Percentiles rank a stretch among this genome's conserved stretches.
Evolutionary conservation across 495 filamentous ascomycete genomes (phyloP).

Genomic region (Xylaria nigripes): DNA sequence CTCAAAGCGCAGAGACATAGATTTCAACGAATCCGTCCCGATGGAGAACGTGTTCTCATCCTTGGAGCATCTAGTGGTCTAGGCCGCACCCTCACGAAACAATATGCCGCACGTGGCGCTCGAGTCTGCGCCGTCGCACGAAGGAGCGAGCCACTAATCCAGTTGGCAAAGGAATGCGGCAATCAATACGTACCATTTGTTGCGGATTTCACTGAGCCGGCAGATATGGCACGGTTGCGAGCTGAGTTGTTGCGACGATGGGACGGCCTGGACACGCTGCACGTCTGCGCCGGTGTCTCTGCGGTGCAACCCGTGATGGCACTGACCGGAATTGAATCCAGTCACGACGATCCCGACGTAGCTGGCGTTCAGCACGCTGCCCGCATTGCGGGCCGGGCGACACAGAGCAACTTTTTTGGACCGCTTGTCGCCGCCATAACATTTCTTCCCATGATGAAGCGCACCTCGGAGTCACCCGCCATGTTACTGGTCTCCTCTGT

Average conservation of each 20-base stretch:
- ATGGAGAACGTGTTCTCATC: constrained; percentile 22
- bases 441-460: constrained; percentile 23
- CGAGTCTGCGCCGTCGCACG: constrained; percentile 22
- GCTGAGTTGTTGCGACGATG: constrained; percentile 13
- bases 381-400: constrained; percentile 13
- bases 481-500: constrained; percentile 23
- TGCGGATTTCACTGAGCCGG: constrained; percentile 19
- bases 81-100: constrained; percentile 17
- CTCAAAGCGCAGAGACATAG: neutral
- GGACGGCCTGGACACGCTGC: constrained; percentile 24
- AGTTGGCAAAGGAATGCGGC: constrained; percentile 21
- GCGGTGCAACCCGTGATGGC: constrained; percentile 27
- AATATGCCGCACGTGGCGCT: constrained; percentile 21
- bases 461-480: constrained; percentile 21
- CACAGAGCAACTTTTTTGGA: constrained; percentile 22
- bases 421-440: constrained; percentile 19
- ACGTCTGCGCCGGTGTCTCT: constrained; percentile 25
- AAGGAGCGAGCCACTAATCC: constrained; percentile 14
- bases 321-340: constrained; percentile 14
- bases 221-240: constrained; percentile 20
- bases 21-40: constrained; percentile 2
- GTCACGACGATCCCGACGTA: constrained; percentile 14
- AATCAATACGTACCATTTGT: constrained; percentile 16
- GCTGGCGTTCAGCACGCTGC: constrained; percentile 15
- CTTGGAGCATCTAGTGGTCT: constrained; percentile 27